Evolutionary conservation across 2,329 filamentous ascomycete genomes (phyloP), one percentile per base, ranked within the genome.

Genomic region (Dactylellina cionopaga): DNA sequence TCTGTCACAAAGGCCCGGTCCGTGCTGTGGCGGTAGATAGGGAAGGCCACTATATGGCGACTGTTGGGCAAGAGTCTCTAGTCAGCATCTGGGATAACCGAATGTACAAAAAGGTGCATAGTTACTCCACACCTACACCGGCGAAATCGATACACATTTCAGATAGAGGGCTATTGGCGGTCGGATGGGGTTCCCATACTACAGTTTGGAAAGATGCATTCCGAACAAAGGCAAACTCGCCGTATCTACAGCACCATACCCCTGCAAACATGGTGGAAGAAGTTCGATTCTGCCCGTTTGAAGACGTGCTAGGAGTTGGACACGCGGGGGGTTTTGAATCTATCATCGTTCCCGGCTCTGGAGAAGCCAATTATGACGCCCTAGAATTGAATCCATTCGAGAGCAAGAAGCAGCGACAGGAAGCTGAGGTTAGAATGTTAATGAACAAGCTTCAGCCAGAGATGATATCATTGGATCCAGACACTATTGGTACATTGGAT

Each of bases 41-140:
- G 70, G 91, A 94, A 79, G 95, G 95, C 19, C 88, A 90, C 65
- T 99, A 97, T 82, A 97, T 98, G 94, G 92, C 96, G 9, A 92
- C 92, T 2, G 89, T 92, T 0, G 94, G 93, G 0, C 92, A 96
- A 79, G 94, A 97, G 79, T 85, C 88, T 75, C 92, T 90, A 79
- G 96, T 96, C 90, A 88, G 90, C n/a, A 89, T 96, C 10, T 97
- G 94, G 92, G 94, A 98, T 79, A 89, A 98, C 74, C 88, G 94
- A 43, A 96, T 92, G 86, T 95, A 96, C 83, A 92, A 90, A 77
- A 92, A 96, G 78, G 90, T 99, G 24, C 91, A 95, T 82, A 92
- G 86, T 76, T 98, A 98, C 82, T 92, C 89, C 75, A 91, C 92
- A 33, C 87, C 89, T 37, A 88, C 91, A 66, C 95, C 95, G 0